Percentiles rank a stretch among this genome's conserved stretches.
These are phyloP conservation scores for Cucumis cinereus DNA, from an alignment of 306 rosid genomes.

Conservation along the genomic window DNA sequence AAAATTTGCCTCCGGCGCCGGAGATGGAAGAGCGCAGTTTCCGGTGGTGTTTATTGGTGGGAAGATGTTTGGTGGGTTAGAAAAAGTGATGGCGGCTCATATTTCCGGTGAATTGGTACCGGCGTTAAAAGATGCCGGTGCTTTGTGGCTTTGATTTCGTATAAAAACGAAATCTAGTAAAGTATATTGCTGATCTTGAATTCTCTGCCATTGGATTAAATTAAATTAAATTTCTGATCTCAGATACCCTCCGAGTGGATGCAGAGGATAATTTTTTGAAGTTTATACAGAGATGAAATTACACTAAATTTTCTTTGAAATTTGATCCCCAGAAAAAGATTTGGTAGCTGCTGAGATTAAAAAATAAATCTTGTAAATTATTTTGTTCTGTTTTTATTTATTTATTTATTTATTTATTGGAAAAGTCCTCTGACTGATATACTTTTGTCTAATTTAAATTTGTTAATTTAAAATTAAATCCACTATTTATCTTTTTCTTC, in stretches of 20 bases:
- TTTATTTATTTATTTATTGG: too few species aligned
- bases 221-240: neutral
- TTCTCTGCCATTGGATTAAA: neutral
- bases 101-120: constrained; percentile 89
- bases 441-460: neutral
- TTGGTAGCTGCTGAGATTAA: neutral
- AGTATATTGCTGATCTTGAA: neutral
- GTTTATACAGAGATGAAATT: neutral
- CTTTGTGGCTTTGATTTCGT: constrained; percentile 49
- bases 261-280: neutral
- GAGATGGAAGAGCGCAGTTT: constrained; percentile 25
- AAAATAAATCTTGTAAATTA: neutral
- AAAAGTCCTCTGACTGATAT: neutral
- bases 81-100: constrained; percentile 73
- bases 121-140: constrained; percentile 73
- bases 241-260: neutral
- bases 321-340: neutral
- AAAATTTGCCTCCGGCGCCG: neutral
- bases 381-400: neutral
- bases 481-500: neutral
- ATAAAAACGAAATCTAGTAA: neutral
- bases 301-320: neutral
- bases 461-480: too few species aligned
- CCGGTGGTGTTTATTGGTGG: constrained; percentile 90
- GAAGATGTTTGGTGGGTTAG: constrained; percentile 81